phyloP scores from a whole-genome alignment of 2,329 filamentous ascomycete genomes.

The Calonectria pseudoturangicola region DNA sequence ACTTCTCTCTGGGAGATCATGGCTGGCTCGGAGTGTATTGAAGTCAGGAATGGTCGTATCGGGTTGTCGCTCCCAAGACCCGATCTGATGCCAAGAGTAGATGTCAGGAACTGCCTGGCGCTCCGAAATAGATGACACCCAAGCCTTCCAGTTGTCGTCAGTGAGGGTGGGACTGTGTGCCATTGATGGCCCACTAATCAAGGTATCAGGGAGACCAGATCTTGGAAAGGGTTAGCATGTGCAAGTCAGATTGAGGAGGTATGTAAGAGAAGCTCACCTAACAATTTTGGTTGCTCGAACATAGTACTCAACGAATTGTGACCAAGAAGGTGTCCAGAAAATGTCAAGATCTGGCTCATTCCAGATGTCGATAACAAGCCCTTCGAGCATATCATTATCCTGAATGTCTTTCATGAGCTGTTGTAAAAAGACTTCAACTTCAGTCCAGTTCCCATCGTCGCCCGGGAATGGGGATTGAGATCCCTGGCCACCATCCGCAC shows the following conservation, averaged over 20 bases:
- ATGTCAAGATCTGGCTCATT: constrained; percentile 16
- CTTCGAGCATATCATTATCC: constrained; percentile 6
- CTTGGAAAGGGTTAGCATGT: background rate
- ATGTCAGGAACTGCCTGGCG: background rate
- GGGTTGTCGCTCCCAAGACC: constrained; percentile 18
- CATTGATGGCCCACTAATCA: constrained; percentile 15
- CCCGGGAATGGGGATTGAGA: background rate
- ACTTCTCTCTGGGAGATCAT: background rate
- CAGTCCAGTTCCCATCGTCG: constrained; percentile 16
- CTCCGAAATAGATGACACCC: background rate
- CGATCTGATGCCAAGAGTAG: constrained; percentile 29
- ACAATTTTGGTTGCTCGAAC: constrained; percentile 1
- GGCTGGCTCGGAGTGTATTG: background rate
- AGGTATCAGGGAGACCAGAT: background rate
- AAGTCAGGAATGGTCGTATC: constrained; percentile 2
- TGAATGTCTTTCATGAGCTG: constrained; percentile 13
- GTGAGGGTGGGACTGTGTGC: background rate
- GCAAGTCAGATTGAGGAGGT: background rate
- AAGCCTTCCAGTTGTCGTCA: constrained; percentile 5
- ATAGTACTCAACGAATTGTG: constrained; percentile 18
- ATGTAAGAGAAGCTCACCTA: background rate
- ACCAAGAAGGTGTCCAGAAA: constrained; percentile 9
- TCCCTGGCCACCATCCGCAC: background rate
- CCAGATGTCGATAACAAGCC: constrained; percentile 19
- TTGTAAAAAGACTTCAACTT: background rate